phyloP scores from a whole-genome alignment of 148 eudicot species.

The Beta vulgaris region DNA sequence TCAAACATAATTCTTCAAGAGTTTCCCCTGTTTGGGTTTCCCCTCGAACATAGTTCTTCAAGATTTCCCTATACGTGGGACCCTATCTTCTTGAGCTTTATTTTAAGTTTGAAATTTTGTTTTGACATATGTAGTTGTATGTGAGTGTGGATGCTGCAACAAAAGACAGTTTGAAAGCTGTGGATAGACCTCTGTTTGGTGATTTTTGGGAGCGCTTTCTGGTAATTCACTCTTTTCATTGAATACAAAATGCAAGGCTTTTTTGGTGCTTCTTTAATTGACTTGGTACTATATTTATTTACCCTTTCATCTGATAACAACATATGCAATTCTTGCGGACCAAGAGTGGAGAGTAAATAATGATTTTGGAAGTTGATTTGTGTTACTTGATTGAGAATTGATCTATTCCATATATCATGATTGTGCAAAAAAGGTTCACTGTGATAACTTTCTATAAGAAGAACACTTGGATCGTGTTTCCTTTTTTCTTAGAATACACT shows the following conservation, averaged over 20 bases:
- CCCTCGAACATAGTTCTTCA: no score
- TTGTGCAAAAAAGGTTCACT: neutral
- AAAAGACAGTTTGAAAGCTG: conserved; percentile 95
- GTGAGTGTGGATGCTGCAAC: conserved; percentile 99
- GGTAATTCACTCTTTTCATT: conserved; percentile 37
- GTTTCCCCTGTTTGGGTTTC: no score
- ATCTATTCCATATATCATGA: neutral
- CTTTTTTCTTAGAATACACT: no score
- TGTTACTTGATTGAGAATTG: neutral
- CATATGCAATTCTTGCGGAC: neutral
- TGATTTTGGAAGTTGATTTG: neutral
- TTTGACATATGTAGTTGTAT: conserved; percentile 61
- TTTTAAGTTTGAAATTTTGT: neutral
- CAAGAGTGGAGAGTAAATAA: neutral
- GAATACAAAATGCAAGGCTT: neutral
- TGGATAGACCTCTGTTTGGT: conserved; percentile 95
- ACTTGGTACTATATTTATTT: neutral
- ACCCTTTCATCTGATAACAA: no score
- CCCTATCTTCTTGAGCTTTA: neutral
- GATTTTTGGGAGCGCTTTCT: conserved; percentile 98
- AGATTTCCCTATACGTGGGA: no score
- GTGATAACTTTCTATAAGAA: neutral
- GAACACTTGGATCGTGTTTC: neutral
- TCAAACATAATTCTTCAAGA: neutral
- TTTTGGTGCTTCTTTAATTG: neutral